Percentiles rank a stretch among this genome's conserved stretches.
Evolutionary conservation across 345 rosid genomes (phyloP).

Genomic region (Physaria fendleri): DNA sequence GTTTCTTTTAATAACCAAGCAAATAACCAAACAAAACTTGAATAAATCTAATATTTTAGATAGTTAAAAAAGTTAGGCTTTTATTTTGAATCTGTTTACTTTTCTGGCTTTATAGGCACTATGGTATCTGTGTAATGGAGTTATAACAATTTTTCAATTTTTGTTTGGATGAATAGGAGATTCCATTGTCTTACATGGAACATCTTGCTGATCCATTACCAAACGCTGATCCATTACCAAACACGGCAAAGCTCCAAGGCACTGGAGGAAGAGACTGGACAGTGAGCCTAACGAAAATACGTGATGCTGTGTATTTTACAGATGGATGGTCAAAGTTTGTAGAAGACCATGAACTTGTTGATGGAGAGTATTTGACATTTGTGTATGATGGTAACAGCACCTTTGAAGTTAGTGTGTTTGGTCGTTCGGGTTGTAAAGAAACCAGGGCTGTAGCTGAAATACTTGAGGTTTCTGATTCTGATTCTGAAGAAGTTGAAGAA

Average conservation of each 20-base stretch:
- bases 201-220: conserved; percentile 18
- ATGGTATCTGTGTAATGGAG: too few species aligned
- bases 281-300: neutral
- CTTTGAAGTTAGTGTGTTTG: conserved; percentile 21
- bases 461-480: neutral
- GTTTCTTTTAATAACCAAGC: too few species aligned
- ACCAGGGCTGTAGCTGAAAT: neutral
- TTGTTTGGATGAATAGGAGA: too few species aligned
- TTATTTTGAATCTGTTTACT: too few species aligned
- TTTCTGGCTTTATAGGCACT: too few species aligned
- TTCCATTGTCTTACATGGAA: too few species aligned
- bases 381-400: conserved; percentile 10
- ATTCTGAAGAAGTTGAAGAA: neutral
- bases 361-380: conserved; percentile 23
- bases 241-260: conserved; percentile 4
- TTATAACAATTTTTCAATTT: too few species aligned
- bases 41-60: too few species aligned
- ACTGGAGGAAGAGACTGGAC: conserved; percentile 15
- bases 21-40: too few species aligned
- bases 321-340: conserved; percentile 20
- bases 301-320: neutral
- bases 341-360: conserved; percentile 12
- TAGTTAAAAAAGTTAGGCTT: too few species aligned
- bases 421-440: conserved; percentile 6
- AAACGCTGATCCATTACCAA: conserved; percentile 3